phyloP scores from a whole-genome alignment of 305 asterid species.

The Ilex paraguariensis region DNA sequence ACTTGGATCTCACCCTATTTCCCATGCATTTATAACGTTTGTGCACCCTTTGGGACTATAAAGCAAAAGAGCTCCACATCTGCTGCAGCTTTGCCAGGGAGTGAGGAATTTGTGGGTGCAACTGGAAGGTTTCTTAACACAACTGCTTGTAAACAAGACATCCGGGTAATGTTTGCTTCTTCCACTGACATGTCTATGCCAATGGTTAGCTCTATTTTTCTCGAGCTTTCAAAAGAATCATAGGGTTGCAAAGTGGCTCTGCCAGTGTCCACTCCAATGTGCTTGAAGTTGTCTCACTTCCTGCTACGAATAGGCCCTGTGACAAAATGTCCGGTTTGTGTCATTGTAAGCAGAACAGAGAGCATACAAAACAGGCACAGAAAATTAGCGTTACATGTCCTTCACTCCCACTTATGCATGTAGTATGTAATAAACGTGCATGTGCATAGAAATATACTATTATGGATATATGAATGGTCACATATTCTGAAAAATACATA shows the following conservation, averaged over 20 bases:
- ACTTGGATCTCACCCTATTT: slow-evolving; percentile 10
- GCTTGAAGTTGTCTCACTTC: slow-evolving; percentile 23
- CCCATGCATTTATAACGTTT: slow-evolving; percentile 9
- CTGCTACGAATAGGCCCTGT: slow-evolving; percentile 24
- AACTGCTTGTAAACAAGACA: no score
- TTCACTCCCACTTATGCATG: no score
- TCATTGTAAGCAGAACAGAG: neutral
- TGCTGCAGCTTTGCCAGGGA: neutral
- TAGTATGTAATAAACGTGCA: no score
- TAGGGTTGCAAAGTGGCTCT: slow-evolving; percentile 15
- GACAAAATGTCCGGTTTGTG: neutral
- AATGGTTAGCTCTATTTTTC: neutral
- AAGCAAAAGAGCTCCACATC: neutral
- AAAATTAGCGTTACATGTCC: no score
- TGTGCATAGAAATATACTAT: no score
- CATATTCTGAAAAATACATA: neutral
- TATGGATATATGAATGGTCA: no score
- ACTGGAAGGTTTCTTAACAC: no score
- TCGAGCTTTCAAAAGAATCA: neutral
- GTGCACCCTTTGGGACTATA: slow-evolving; percentile 3
- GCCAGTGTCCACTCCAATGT: slow-evolving; percentile 31
- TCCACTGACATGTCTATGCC: neutral
- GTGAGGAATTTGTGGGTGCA: no score
- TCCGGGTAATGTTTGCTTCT: neutral
- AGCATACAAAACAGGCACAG: neutral